phyloP scores from a whole-genome alignment of 805 yeast genomes.

The Cyberlindnera nakhonratchasimensis region DNA sequence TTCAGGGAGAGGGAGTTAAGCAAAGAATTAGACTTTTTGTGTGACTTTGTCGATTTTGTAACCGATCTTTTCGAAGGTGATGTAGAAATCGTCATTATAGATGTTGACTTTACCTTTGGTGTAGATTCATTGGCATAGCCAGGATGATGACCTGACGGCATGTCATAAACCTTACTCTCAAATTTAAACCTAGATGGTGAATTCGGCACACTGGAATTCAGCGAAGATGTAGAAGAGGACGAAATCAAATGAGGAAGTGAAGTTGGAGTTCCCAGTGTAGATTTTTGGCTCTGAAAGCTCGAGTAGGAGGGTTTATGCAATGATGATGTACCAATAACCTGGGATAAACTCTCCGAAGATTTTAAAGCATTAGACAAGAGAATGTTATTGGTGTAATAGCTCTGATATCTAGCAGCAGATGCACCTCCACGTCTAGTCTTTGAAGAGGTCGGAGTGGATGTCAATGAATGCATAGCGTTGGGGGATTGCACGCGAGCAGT shows the following conservation, averaged over 20 bases:
- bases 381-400: slow-evolving; percentile 43
- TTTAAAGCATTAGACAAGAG: slow-evolving; percentile 44
- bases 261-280: slow-evolving; percentile 12
- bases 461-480: slow-evolving; percentile 10
- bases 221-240: slow-evolving; percentile 18
- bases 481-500: slow-evolving; percentile 10
- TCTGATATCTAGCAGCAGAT: slow-evolving; percentile 48
- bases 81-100: neutral
- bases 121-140: slow-evolving; percentile 4
- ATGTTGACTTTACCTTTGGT: slow-evolving; percentile 4
- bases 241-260: slow-evolving; percentile 15
- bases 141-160: slow-evolving; percentile 22
- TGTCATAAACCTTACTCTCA: slow-evolving; percentile 37
- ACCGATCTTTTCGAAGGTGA: slow-evolving; percentile 14
- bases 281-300: slow-evolving; percentile 21
- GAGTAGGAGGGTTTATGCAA: slow-evolving; percentile 22
- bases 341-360: slow-evolving; percentile 33
- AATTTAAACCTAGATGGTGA: slow-evolving; percentile 32
- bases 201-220: slow-evolving; percentile 14
- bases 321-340: slow-evolving; percentile 8
- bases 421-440: slow-evolving; percentile 33
- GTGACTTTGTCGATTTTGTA: slow-evolving; percentile 10
- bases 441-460: slow-evolving; percentile 30
- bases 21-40: slow-evolving; percentile 26
- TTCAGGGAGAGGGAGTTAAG: slow-evolving; percentile 18